Conservation (phyloP, 2,329 filamentous ascomycete species). For the Penicillium sp. region DNA sequence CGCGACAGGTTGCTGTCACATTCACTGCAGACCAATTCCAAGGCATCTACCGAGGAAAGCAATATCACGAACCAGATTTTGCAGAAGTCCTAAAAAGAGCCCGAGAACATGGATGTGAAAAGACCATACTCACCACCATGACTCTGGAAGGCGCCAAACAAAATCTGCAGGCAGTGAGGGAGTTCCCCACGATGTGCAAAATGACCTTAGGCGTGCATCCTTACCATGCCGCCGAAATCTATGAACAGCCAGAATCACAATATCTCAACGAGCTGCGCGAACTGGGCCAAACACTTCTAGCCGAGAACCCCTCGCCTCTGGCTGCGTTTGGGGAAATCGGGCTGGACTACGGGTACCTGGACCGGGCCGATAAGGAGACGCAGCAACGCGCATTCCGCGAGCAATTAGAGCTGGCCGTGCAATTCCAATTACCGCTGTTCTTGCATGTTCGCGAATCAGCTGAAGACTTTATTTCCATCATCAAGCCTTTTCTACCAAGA, state of each 20-base stretch:
- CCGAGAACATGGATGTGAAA: conserved; percentile 20
- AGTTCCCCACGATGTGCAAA: conserved; percentile 37
- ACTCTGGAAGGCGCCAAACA: conserved; percentile 43
- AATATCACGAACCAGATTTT: conserved; percentile 50
- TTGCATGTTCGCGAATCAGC: conserved; percentile 43
- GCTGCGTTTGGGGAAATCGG: conserved; percentile 52
- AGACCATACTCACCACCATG: conserved; percentile 35
- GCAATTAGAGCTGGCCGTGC: conserved; percentile 43
- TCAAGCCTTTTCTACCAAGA: conserved; percentile 40
- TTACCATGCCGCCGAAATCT: conserved; percentile 50
- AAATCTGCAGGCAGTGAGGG: conserved; percentile 39
- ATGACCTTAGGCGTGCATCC: conserved; percentile 53
- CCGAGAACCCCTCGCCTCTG: conserved; percentile 30
- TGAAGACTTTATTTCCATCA: conserved; percentile 44
- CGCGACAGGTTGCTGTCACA: conserved; percentile 27
- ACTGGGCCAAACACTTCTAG: conserved; percentile 23
- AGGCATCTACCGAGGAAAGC: conserved; percentile 43
- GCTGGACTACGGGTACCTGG: conserved; percentile 51
- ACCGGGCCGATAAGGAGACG: conserved; percentile 43
- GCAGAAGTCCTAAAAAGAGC: conserved; percentile 26
- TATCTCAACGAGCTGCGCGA: conserved; percentile 20
- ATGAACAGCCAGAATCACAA: conserved; percentile 16
- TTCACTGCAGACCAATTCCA: conserved; percentile 37
- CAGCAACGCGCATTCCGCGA: conserved; percentile 43
- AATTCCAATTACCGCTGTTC: conserved; percentile 34